Conservation (phyloP, 139 green algal genomes). For the Picochlorum sp. region DNA sequence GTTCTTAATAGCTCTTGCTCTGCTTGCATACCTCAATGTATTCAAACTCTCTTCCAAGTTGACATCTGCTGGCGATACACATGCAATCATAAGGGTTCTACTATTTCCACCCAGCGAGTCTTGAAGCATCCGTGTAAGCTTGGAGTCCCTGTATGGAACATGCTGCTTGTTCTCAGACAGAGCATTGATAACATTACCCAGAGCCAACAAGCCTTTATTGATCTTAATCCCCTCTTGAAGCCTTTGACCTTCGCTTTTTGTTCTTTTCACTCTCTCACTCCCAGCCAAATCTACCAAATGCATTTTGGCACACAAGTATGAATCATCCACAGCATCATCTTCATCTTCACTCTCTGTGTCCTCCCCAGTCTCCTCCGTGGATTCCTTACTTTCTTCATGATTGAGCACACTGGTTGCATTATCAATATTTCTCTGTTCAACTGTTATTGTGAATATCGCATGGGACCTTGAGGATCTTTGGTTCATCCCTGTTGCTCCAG, state of each 20-base stretch:
- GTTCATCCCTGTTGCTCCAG: conserved; percentile 88
- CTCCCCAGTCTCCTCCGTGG: conserved; percentile 25
- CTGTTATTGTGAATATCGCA: conserved; percentile 94
- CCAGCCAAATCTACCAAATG: conserved; percentile 82
- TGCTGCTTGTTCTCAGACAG: conserved; percentile 76
- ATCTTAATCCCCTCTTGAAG: conserved; percentile 89
- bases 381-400: conserved; percentile 29
- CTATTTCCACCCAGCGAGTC: conserved; percentile 90
- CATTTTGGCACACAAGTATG: conserved; percentile 89
- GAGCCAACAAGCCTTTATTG: conserved; percentile 87
- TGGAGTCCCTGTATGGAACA: conserved; percentile 84
- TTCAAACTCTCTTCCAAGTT: conserved; percentile 85
- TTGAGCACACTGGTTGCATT: conserved; percentile 11
- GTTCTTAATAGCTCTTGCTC: conserved; percentile 89
- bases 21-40: conserved; percentile 78
- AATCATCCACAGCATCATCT: conserved; percentile 32
- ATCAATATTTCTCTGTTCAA: conserved; percentile 80
- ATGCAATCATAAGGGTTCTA: conserved; percentile 92
- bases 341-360: not conserved
- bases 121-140: conserved; percentile 95
- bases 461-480: conserved; percentile 72
- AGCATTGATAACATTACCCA: conserved; percentile 95
- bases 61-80: conserved; percentile 77
- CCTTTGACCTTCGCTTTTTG: conserved; percentile 71
- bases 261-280: conserved; percentile 88